Percentiles rank a stretch among this genome's conserved stretches.
These are phyloP conservation scores for Syncephalastrum sp. DNA, from an alignment of 371 early-diverging fungal genomes.

Conservation along the genomic window DNA sequence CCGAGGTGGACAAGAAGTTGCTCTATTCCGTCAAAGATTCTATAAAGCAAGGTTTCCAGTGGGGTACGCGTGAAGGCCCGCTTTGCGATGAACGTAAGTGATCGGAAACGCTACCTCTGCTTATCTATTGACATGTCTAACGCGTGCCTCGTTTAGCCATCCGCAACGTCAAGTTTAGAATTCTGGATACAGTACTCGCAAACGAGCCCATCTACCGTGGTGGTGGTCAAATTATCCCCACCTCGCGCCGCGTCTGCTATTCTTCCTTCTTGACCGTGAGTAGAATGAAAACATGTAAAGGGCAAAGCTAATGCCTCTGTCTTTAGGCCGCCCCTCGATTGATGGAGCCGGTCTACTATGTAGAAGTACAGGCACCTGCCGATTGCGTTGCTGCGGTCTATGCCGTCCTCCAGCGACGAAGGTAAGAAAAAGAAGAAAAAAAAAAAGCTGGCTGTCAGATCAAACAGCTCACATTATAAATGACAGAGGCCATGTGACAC, in stretches of 20 bases:
- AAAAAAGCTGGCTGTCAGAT: not conserved
- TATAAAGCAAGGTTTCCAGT: conserved; percentile 95
- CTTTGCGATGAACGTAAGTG: conserved; percentile 91
- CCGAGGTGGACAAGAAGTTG: conserved; percentile 83
- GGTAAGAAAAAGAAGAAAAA: conserved; percentile 31
- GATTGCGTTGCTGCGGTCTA: conserved; percentile 95
- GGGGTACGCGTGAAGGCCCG: conserved; percentile 96
- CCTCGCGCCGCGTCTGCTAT: conserved; percentile 97
- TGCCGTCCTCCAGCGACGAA: conserved; percentile 89
- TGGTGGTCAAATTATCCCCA: conserved; percentile 98
- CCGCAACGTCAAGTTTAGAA: conserved; percentile 90
- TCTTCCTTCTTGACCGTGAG: conserved; percentile 88
- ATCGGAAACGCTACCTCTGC: not conserved
- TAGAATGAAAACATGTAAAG: not conserved
- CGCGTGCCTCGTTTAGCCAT: conserved; percentile 49
- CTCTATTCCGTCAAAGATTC: conserved; percentile 80
- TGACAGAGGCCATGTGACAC: conserved; percentile 92
- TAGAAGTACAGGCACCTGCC: conserved; percentile 96
- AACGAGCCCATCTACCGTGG: conserved; percentile 89
- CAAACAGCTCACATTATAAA: too few species aligned
- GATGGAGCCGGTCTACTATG: conserved; percentile 95
- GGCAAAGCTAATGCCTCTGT: conserved; percentile 29
- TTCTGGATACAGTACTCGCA: conserved; percentile 86
- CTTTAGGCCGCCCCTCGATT: conserved; percentile 88
- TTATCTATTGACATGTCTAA: not conserved